Evolutionary conservation across 345 rosid species (phyloP), one percentile per base, ranked within the genome.

Genomic region (Eucalyptus sideroxylon): DNA sequence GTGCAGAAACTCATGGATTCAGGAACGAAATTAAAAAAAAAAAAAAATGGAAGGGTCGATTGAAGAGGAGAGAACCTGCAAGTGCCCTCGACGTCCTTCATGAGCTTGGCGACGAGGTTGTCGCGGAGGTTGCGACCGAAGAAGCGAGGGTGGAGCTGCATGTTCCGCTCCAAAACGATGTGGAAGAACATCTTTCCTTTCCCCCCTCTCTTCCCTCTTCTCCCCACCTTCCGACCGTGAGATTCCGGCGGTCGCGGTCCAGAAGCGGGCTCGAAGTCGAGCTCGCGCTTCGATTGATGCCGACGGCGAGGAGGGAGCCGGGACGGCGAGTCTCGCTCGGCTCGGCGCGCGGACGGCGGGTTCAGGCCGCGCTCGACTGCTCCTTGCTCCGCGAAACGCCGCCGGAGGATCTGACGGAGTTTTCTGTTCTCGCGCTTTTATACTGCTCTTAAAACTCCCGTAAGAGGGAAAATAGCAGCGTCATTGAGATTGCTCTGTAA

Each of bases 41-140:
- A 42, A 44, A 44, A 45, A 47, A 7, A 59, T 8, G 10, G 69
- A 49, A 45, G 45, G 44, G 82, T 69, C 37, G 87, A 59, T 87
- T 27, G 77, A 90, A 37, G 86, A 87, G 62, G 50, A 83, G 47
- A 83, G 47, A 87, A 96, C 98, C 97, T 96, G 99, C 97, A 96
- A 92, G 99, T 97, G 82, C 99, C 98, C 89, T 96, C 99, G 72
- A 97, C 99, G 91, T 98, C 99, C 90, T 96, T 97, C 98, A 95
- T 95, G 92, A 98, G 99, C 91, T 96, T 94, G 86, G 99, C 92
- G 23, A 95, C 97, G 16, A 98, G 95, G 62, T 93, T 95, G 9
- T 96, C 98, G 24, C 98, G 94, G 87, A 98, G 97, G 88, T 92
- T 96, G 77, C 97, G 98, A 85, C 99, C 99, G 88, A 97, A 96